Percentiles rank a stretch among this genome's conserved stretches.
Conservation (phyloP, 2,329 filamentous ascomycete species). For the Ambrosiella cleistominuta region DNA sequence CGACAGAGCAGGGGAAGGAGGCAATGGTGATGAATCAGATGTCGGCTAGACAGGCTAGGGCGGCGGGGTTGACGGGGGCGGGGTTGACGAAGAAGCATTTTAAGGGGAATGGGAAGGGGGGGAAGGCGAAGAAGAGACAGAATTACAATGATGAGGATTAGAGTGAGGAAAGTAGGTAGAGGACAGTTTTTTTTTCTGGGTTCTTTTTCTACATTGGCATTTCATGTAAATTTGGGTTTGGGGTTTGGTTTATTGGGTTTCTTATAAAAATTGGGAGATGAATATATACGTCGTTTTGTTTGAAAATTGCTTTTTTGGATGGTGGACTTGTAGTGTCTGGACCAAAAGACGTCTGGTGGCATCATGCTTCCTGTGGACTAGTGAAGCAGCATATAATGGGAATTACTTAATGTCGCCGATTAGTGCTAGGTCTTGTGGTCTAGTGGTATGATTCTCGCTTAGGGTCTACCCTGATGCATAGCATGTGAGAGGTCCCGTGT, state of each 20-base stretch:
- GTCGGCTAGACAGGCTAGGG: constrained; percentile 62
- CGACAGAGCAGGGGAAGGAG: constrained; percentile 56
- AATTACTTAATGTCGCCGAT: not conserved
- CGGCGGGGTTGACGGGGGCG: constrained; percentile 46
- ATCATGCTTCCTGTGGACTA: too few species aligned
- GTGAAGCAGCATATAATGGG: too few species aligned
- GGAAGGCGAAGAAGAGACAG: constrained; percentile 35
- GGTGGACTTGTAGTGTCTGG: too few species aligned
- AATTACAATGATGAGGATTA: constrained; percentile 18
- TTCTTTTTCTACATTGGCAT: constrained; percentile 3
- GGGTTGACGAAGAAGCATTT: constrained; percentile 82
- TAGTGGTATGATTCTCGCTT: constrained; percentile 59
- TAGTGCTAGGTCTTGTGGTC: constrained; percentile 25
- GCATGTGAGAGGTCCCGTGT: constrained; percentile 16
- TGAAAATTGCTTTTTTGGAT: not conserved
- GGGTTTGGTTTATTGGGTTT: not conserved
- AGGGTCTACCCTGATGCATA: constrained; percentile 29
- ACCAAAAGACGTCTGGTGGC: too few species aligned
- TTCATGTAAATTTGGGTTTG: constrained; percentile 3
- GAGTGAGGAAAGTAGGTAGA: not conserved
- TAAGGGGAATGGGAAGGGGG: constrained; percentile 53
- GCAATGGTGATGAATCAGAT: constrained; percentile 40
- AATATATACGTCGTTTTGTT: not conserved
- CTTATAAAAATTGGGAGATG: not conserved
- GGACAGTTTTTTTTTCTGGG: not conserved